Conservation (phyloP, 768 basidiomycete genomes). For the Sarcodon sp. region DNA sequence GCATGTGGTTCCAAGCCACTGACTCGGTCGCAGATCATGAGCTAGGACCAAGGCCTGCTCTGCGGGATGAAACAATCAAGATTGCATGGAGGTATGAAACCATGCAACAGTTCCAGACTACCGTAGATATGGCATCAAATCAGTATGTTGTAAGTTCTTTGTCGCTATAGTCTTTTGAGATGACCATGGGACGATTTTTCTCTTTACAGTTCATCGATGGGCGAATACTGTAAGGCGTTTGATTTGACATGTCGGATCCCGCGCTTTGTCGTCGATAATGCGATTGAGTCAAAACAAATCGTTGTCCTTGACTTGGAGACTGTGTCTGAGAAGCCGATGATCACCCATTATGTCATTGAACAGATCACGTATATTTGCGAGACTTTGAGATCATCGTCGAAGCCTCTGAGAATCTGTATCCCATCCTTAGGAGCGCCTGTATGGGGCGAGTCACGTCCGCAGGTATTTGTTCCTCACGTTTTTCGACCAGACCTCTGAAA, state of each 20-base stretch:
- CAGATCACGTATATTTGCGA: background rate
- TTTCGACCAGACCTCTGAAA: background rate
- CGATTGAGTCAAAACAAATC: slow-evolving; percentile 25
- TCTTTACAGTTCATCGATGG: slow-evolving; percentile 26
- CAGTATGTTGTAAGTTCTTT: slow-evolving; percentile 34
- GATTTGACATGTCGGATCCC: slow-evolving; percentile 62
- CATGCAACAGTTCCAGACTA: slow-evolving; percentile 88
- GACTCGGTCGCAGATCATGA: slow-evolving; percentile 24
- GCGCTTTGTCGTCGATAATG: slow-evolving; percentile 29
- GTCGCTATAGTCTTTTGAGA: slow-evolving; percentile 1
- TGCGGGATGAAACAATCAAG: slow-evolving; percentile 56
- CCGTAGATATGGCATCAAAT: slow-evolving; percentile 33
- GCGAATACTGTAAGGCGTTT: slow-evolving; percentile 57
- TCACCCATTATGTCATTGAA: no score
- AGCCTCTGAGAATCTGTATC: slow-evolving; percentile 45
- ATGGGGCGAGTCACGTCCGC: slow-evolving; percentile 52
- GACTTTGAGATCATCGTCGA: slow-evolving; percentile 9
- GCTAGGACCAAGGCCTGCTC: slow-evolving; percentile 17
- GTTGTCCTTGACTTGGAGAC: slow-evolving; percentile 13
- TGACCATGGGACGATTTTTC: slow-evolving; percentile 5
- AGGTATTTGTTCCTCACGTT: slow-evolving; percentile 24
- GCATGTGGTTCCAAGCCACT: slow-evolving; percentile 60
- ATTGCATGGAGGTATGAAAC: slow-evolving; percentile 97
- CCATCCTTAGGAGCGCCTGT: slow-evolving; percentile 45
- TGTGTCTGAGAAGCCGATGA: no score